Evolutionary conservation across 148 eudicot species (phyloP), one percentile per base, ranked within the genome.

Genomic region (Cornus suecica): DNA sequence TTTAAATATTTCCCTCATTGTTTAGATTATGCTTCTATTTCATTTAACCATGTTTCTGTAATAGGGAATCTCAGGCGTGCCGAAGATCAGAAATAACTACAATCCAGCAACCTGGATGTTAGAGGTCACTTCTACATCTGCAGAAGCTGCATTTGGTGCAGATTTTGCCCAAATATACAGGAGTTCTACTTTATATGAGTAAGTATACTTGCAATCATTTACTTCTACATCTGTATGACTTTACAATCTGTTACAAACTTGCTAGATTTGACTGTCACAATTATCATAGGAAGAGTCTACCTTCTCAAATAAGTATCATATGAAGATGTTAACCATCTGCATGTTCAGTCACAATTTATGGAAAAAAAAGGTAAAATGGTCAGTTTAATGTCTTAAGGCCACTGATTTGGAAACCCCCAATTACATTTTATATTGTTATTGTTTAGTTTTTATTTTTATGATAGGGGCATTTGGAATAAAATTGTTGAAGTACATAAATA

Each of bases 71-170:
- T 71, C 90, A 1, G 95, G 93, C 30, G 94, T 94, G 60, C 88
- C 88, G 52, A 89, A 82, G 82, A 90, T 90, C 37, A 84, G 30
- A 87, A 76, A 84, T 78, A 88, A 90, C 30, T 87, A 86, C 82
- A 94, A 94, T 78, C 98, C 97, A 67, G 93, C 98, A 26, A 90
- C 98, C 63, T 94, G 98, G 98, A 89, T 88, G 87, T 74, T 92
- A 69, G 97, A 94, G 74, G 90, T 94, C 81, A 90, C 92, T 77
- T 92, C 95, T 31, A 65, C 86, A 68, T 90, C 94, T 31, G 52
- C 89, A 78, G 98, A 94, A 89, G 77, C 81, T 61, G 85, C 85
- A 66, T 82, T 90, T 73, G 88, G 88, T 22, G 65, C 86, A 72
- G 95, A 92, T 78, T 90, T 94, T 73, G 86, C 90, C 11, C 72